These are phyloP conservation scores for Sclerotinia sclerotiorum DNA, from an alignment of 2,329 filamentous ascomycete genomes.

Conservation along the genomic window DNA sequence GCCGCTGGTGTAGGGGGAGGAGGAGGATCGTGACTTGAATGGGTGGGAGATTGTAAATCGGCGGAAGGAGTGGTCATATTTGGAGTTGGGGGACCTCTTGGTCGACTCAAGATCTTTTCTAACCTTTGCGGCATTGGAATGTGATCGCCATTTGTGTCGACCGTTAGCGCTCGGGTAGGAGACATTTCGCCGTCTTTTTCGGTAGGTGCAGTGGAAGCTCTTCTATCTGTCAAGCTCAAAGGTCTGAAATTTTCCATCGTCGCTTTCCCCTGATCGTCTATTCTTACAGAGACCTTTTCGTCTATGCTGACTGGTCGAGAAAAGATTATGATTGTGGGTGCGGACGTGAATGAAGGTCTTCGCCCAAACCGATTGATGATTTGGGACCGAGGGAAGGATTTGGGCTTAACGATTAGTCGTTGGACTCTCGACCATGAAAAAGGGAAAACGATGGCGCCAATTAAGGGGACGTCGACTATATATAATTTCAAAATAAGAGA, in stretches of 20 bases:
- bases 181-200: constrained; percentile 49
- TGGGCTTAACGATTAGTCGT: not conserved
- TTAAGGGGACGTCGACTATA: not conserved
- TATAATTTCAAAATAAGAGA: not conserved
- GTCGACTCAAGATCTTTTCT: constrained; percentile 55
- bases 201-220: constrained; percentile 55
- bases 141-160: constrained; percentile 48
- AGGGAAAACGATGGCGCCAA: constrained; percentile 5
- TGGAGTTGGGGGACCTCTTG: constrained; percentile 63
- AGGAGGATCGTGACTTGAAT: constrained; percentile 49
- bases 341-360: not conserved
- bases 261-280: not conserved
- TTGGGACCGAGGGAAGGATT: constrained; percentile 16
- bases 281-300: too few relatives aligned
- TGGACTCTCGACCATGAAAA: constrained; percentile 12
- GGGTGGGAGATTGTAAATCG: constrained; percentile 53
- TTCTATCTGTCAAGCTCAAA: constrained; percentile 60
- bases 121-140: constrained; percentile 44
- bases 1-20: constrained; percentile 65
- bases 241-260: constrained; percentile 45
- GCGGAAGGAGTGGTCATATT: constrained; percentile 65
- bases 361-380: not conserved
- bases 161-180: constrained; percentile 45
- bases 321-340: not conserved
- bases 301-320: not conserved